Conservation (phyloP, 1,284 basidiomycete species). For the Mycena sp. region DNA sequence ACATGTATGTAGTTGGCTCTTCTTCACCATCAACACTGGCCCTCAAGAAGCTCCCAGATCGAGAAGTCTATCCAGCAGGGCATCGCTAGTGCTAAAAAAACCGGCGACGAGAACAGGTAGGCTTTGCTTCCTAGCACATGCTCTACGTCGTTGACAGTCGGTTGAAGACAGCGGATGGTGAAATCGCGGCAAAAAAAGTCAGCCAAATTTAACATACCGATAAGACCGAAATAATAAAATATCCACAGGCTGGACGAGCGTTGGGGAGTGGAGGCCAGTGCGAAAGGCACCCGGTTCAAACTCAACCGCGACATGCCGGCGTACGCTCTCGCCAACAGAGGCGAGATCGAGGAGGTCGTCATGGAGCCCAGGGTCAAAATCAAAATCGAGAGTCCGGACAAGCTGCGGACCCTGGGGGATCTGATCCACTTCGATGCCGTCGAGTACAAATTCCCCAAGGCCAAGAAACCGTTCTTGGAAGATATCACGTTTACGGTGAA, state of each 20-base stretch:
- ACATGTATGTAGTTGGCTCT: slow-evolving; percentile 54
- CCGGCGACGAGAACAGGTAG: slow-evolving; percentile 74
- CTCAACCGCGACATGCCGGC: slow-evolving; percentile 67
- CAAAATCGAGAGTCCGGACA: slow-evolving; percentile 54
- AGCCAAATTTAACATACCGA: background rate
- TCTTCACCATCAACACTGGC: too few species aligned
- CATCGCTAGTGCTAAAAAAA: slow-evolving; percentile 59
- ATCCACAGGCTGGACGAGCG: slow-evolving; percentile 57
- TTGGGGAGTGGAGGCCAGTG: slow-evolving; percentile 59
- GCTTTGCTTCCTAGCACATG: slow-evolving; percentile 29
- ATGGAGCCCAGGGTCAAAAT: slow-evolving; percentile 58
- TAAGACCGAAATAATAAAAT: too few species aligned
- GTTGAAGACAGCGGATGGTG: slow-evolving; percentile 47
- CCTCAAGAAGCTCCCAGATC: slow-evolving; percentile 39
- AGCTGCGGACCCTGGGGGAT: slow-evolving; percentile 60
- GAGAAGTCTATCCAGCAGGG: slow-evolving; percentile 55
- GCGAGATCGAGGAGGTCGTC: slow-evolving; percentile 59
- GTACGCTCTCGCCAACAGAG: slow-evolving; percentile 55
- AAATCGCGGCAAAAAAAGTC: slow-evolving; percentile 68
- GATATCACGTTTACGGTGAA: slow-evolving; percentile 49
- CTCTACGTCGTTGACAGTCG: slow-evolving; percentile 14
- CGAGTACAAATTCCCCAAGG: slow-evolving; percentile 51
- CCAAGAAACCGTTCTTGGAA: slow-evolving; percentile 53
- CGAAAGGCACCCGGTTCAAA: slow-evolving; percentile 63
- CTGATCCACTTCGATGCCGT: slow-evolving; percentile 62